Evolutionary conservation across 2,329 filamentous ascomycete species (phyloP), one percentile per base, ranked within the genome.

Genomic region (Fusarium sp.): DNA sequence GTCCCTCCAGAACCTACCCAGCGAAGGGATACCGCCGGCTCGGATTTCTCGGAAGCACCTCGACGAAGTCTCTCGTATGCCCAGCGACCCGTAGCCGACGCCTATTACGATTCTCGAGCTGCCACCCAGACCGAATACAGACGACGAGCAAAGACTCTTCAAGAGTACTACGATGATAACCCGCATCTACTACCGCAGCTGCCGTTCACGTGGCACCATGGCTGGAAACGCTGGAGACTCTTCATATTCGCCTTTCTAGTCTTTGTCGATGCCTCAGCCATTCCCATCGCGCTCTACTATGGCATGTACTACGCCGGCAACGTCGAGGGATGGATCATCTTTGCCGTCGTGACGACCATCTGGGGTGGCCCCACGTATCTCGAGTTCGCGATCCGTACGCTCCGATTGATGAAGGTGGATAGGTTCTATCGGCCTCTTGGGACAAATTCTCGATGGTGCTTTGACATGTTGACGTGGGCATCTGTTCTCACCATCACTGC

Each of bases 321-420:
- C 22, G 81, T 84, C 25, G 40, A 85, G 79, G 81, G 82, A 42
- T 84, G 78, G 76, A 84, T 84, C 74, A 84, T 87, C 63, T 89
- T 89, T 70, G 86, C 87, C 72, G 83, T 89, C 62, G 84, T 89
- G 50, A 88, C 88, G 1, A 86, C 87, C 38, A 88, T 89, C 70
- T 89, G 88, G 83, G 88, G 88, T 65, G 83, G 88, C 29, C 85
- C 88, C n/a, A 88, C 87, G 7, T 88, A 88, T 65, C 80, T 88
- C 65, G 87, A 89, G 73, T 88, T 88, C 66, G 86, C 80, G 29
- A 80, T 88, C 56, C 84, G 87, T 13, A 86, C 84, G 1, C 80
- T 87, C 66, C 85, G 87, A 18, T 81, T 89, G 60, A 85, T 88
- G 60, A 84, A 85, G 71, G 84, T 85, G 75, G 83, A 85, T 73